Conservation (phyloP, 352 stramenopile species). For the Pythium folliculosum region DNA sequence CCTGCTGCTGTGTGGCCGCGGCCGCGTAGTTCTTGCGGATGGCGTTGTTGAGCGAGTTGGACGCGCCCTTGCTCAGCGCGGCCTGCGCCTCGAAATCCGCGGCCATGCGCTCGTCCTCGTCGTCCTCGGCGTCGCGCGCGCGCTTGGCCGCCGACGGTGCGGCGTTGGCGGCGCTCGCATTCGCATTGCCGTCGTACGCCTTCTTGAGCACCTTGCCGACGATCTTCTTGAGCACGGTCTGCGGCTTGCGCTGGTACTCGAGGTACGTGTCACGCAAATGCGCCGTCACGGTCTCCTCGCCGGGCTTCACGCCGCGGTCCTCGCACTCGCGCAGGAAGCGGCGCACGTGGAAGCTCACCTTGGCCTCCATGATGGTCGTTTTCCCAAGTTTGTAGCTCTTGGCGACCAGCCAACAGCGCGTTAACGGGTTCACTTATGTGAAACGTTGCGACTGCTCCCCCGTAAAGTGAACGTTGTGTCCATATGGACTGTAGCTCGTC, state of each 20-base stretch:
- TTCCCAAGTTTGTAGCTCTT: background rate
- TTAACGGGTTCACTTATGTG: constrained; percentile 8
- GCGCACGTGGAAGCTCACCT: constrained; percentile 87
- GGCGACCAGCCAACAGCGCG: constrained; percentile 11
- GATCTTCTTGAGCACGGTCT: constrained; percentile 62
- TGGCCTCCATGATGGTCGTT: constrained; percentile 76
- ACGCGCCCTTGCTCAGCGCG: constrained; percentile 24
- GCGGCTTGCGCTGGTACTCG: constrained; percentile 88
- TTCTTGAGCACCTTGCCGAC: constrained; percentile 78
- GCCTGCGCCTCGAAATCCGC: constrained; percentile 48
- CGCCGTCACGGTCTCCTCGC: constrained; percentile 60
- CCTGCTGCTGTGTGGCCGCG: constrained; percentile 24
- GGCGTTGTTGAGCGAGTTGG: constrained; percentile 77
- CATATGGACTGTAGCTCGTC: too few species aligned
- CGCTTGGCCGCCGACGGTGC: constrained; percentile 44
- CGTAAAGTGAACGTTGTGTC: too few species aligned
- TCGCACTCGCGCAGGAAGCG: constrained; percentile 84
- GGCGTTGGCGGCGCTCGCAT: constrained; percentile 2
- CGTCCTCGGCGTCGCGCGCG: constrained; percentile 52
- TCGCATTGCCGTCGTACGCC: constrained; percentile 17
- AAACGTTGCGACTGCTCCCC: too few species aligned
- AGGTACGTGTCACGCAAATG: constrained; percentile 74
- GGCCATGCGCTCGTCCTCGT: constrained; percentile 68
- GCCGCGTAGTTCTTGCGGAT: constrained; percentile 76
- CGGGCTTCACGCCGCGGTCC: constrained; percentile 51